Base-by-base conservation (phyloP, 1,284 basidiomycete genomes). In the Anthracocystis walkeri region DNA sequence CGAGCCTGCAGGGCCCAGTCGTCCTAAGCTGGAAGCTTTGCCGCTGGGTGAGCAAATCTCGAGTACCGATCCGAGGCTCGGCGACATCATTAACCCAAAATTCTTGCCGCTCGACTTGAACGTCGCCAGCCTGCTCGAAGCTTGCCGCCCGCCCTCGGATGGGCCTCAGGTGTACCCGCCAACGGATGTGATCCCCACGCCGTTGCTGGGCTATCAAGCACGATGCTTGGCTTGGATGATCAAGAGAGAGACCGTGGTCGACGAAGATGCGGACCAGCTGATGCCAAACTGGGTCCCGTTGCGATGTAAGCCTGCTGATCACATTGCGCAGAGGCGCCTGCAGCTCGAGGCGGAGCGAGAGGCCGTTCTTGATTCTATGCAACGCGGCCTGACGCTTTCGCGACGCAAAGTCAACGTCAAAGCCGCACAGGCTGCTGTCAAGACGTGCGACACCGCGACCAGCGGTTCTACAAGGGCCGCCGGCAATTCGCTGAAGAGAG, bases 201-300 rank as follows among this genome's bases (percentile, higher is more conserved):
- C 65, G 7, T 51, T 76, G 54, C 35, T 76, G 7, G 55, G 58
- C 40, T 76, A 76, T 44, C 74, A 76, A 41, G 74, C 74, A 4
- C 74, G 74, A 20, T 76, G 74, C 21, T 38, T 76, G 7, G 69
- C 68, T 1, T 76, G 74, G 74, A 72, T 76, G 74, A 61, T 76
- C 53, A 64, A 67, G 40, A 49, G 64, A 11, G 74, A 76, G 45
- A 72, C 68, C 6, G 56, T 58, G 0, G 44, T 65, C 6, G 69
- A 72, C 23, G 69, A 76, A 25, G 74, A 76, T 8, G 55, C 59
- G 8, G 52, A 48, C 4, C 59, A 65, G 1, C 57, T 67, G 21
- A 53, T 70, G 65, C 74, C 74, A 16, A 65, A 68, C n/a, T 76
- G 74, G 74, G 38, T 73, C 31, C 69, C 74, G 4, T 31, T 76